Evolutionary conservation across 2,329 filamentous ascomycete genomes (phyloP), one percentile per base, ranked within the genome.

Genomic region (Colletotrichum salicis): DNA sequence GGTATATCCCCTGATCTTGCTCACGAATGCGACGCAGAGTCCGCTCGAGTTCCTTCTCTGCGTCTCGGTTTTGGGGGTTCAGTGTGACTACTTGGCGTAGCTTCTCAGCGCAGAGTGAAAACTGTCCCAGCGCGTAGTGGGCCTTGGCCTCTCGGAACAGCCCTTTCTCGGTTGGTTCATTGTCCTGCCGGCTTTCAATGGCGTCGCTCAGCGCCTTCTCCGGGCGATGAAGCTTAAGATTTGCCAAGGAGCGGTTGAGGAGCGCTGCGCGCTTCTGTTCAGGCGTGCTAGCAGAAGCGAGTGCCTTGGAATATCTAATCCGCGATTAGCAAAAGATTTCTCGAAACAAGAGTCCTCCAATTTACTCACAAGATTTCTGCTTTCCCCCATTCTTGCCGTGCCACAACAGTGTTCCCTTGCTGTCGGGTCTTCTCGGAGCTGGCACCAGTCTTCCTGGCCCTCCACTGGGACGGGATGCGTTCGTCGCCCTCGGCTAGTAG

Each of bases 61-160:
- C 82, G 0, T 72, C 67, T 2, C 24, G 70, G 70, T 83, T 87
- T 13, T 74, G 72, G 58, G 82, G 84, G 74, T 78, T 82, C 22
- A 65, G 75, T 45, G 75, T 73, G 15, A 76, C 45, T 6, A 87
- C 77, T 1, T 70, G 58, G 13, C 75, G 71, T 13, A 86, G 79
- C 29, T 77, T 81, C 5, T 79, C 73, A 22, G 80, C 78, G 48
- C 80, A 84, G 61, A 80, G 76, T 0, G 73, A 60, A 65, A 81
- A 88, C n/a, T 78, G 75, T 1, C 76, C 73, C 4, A 88, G 80
- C 4, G 78, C 73, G 62, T 88, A 88, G 0, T 86, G 78, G 0
- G 86, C 86, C 66, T 79, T 81, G 0, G 83, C 81, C 60, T 85
- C 80, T 1, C 86, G 82, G 71, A 83, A 85, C 2, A 85, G 77